phyloP scores from a whole-genome alignment of 176 grass and related monocot genomes.

The Stipa capillata region DNA sequence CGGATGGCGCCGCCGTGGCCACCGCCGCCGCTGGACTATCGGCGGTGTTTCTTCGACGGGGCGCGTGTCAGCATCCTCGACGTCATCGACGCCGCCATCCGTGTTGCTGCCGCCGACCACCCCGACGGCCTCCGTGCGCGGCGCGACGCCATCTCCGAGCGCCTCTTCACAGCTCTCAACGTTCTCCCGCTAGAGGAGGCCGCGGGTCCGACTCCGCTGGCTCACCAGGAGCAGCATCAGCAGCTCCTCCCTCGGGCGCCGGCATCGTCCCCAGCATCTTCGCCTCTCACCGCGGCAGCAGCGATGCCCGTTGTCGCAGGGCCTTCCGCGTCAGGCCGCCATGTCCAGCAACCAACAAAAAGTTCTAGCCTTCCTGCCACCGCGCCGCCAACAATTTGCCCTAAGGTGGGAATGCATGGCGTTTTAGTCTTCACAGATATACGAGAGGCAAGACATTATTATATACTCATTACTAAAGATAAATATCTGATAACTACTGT shows the following conservation, averaged over 20 bases:
- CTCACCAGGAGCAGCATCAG: background rate
- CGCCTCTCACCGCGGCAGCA: background rate
- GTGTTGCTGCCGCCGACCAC: slow-evolving; percentile 40
- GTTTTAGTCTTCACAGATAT: too few relatives aligned
- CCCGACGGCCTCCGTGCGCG: slow-evolving; percentile 24
- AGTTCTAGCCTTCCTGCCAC: background rate
- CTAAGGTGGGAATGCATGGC: too few relatives aligned
- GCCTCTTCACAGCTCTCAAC: slow-evolving; percentile 36
- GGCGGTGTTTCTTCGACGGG: slow-evolving; percentile 49
- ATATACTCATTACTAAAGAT: too few relatives aligned
- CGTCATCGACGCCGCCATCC: slow-evolving; percentile 40
- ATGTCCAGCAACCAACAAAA: slow-evolving; percentile 16
- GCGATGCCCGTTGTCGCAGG: background rate
- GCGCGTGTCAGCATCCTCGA: slow-evolving; percentile 34
- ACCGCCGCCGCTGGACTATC: slow-evolving; percentile 46
- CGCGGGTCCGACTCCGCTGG: too few relatives aligned
- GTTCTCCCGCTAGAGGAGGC: background rate
- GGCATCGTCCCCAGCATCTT: slow-evolving; percentile 34
- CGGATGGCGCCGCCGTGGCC: slow-evolving; percentile 13
- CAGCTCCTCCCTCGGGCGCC: background rate
- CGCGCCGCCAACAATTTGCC: too few relatives aligned
- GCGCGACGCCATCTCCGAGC: slow-evolving; percentile 48
- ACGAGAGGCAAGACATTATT: too few relatives aligned
- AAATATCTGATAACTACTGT: too few relatives aligned
- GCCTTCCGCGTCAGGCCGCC: slow-evolving; percentile 33